These are phyloP conservation scores for Ceratocystis destructans DNA, from an alignment of 2,329 filamentous ascomycete species.

Conservation along the genomic window DNA sequence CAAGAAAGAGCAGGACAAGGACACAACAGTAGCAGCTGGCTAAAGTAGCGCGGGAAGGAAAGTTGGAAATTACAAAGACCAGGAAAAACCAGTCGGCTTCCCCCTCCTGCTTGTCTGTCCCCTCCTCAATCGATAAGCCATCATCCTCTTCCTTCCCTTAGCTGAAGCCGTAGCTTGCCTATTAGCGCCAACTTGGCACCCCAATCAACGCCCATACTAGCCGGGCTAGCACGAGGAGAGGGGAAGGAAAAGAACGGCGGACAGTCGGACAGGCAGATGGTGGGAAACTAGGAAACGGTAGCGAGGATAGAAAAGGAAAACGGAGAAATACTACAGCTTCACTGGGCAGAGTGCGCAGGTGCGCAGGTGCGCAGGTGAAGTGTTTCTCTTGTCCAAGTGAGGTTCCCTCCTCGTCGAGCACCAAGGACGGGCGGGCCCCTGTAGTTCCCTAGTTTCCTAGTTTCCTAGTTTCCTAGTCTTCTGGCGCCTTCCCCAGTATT, in stretches of 20 bases:
- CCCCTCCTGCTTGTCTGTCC: too few relatives aligned
- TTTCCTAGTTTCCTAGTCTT: background rate
- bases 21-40: too few relatives aligned
- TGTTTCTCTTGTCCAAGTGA: background rate
- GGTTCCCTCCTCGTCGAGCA: background rate
- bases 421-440: background rate
- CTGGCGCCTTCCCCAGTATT: constrained; percentile 9
- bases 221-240: too few relatives aligned
- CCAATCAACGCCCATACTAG: too few relatives aligned
- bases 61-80: background rate
- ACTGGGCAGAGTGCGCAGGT: background rate
- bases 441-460: background rate
- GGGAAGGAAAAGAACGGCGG: too few relatives aligned
- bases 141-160: too few relatives aligned
- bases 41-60: background rate
- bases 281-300: background rate
- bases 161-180: too few relatives aligned
- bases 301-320: background rate
- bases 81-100: too few relatives aligned
- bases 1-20: too few relatives aligned
- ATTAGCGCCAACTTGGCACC: too few relatives aligned
- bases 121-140: too few relatives aligned
- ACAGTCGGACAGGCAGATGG: too few relatives aligned
- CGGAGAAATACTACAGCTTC: background rate
- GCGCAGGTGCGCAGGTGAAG: background rate